Evolutionary conservation across 2,329 filamentous ascomycete genomes (phyloP).

Genomic region (Phyllosticta citriasiana): DNA sequence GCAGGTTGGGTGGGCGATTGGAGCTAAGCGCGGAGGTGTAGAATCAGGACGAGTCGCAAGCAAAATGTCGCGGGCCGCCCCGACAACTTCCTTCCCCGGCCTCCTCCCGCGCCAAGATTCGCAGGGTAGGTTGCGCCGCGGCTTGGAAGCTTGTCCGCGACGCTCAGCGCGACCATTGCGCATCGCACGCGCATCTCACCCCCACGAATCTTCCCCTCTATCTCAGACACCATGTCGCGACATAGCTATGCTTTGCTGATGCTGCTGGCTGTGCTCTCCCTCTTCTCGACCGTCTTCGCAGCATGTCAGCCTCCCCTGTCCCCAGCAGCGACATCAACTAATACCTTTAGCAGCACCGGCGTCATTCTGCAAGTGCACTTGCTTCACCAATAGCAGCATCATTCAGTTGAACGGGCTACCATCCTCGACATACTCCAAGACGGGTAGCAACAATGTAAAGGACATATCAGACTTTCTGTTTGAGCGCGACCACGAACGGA

Average conservation of each 20-base stretch:
- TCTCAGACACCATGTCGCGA: constrained; percentile 1
- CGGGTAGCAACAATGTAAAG: constrained; percentile 4
- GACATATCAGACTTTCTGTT: constrained; percentile 18
- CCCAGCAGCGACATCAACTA: not conserved
- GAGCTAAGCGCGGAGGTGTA: not conserved
- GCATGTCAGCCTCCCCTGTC: constrained; percentile 27
- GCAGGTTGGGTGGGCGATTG: not conserved
- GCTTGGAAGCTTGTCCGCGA: not conserved
- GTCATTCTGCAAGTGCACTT: constrained; percentile 65
- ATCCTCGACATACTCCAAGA: constrained; percentile 15
- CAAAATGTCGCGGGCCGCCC: not conserved
- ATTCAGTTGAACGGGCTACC: constrained; percentile 48
- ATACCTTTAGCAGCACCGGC: constrained; percentile 35
- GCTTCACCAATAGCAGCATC: constrained; percentile 57
- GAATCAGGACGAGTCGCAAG: not conserved
- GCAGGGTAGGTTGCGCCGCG: constrained; percentile 4
- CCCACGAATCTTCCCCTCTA: not conserved
- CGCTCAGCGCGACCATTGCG: constrained; percentile 1
- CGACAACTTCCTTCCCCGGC: not conserved
- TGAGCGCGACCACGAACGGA: constrained; percentile 18
- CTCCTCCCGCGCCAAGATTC: constrained; percentile 2
- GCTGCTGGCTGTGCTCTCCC: constrained; percentile 17
- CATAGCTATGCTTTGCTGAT: constrained; percentile 1
- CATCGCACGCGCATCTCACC: not conserved
- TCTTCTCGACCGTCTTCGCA: constrained; percentile 32